These are phyloP conservation scores for Quercus dentata DNA, from an alignment of 306 rosid species.

Conservation along the genomic window DNA sequence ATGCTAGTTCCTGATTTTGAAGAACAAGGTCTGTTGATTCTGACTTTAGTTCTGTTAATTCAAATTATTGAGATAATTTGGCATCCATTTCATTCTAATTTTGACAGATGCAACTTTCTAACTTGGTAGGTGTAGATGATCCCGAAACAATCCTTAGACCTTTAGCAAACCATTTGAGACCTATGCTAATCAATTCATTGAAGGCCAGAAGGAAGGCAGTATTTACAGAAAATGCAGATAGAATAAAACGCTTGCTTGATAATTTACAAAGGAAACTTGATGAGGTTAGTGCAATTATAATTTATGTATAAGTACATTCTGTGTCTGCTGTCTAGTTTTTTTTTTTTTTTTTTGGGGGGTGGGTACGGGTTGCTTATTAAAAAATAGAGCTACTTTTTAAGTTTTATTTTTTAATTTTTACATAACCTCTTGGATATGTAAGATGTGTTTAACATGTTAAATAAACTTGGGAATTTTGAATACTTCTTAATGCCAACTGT, in stretches of 20 bases:
- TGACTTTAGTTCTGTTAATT: constrained; percentile 29
- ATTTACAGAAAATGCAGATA: constrained; percentile 71
- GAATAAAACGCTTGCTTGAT: constrained; percentile 73
- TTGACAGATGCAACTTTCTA: constrained; percentile 32
- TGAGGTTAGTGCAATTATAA: constrained; percentile 57
- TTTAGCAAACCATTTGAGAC: constrained; percentile 68
- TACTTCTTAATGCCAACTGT: constrained; percentile 1
- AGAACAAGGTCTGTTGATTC: constrained; percentile 72
- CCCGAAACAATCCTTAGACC: constrained; percentile 64
- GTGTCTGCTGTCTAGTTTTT: neutral
- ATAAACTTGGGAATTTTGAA: neutral
- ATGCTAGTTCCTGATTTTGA: constrained; percentile 70
- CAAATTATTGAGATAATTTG: neutral
- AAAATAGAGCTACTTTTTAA: neutral
- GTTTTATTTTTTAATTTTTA: neutral
- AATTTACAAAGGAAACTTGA: constrained; percentile 85
- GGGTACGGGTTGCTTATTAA: neutral
- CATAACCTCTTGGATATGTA: neutral
- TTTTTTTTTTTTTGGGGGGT: neutral
- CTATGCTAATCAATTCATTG: constrained; percentile 73
- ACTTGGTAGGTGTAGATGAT: constrained; percentile 68
- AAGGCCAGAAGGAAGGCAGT: constrained; percentile 82
- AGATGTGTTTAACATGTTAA: neutral
- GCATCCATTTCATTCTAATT: constrained; percentile 13
- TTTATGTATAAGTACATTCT: constrained; percentile 9